A percentile compares a stretch with the other conserved stretches of the same genome.
These are phyloP conservation scores for Candida ascalaphidarum DNA, from an alignment of 805 yeast genomes.

Conservation along the genomic window DNA sequence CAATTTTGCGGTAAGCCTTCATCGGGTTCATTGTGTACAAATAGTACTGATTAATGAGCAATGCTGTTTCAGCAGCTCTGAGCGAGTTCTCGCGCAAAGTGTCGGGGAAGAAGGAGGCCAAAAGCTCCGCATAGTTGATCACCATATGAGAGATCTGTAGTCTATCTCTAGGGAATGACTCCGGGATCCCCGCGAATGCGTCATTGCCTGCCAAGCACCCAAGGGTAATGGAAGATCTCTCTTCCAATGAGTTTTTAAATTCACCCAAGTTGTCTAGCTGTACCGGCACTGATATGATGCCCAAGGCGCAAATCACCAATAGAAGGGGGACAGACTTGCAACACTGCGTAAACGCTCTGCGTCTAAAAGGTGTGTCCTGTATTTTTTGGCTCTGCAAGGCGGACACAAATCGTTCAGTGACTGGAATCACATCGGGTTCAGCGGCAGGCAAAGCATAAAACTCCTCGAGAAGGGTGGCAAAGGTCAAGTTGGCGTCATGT, in stretches of 20 bases:
- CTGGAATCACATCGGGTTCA: conserved; percentile 4
- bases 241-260: conserved; percentile 18
- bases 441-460: too few relatives aligned
- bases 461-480: conserved; percentile 9
- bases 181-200: conserved; percentile 3
- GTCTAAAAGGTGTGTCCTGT: conserved; percentile 10
- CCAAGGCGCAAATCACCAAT: conserved; percentile 22
- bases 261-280: conserved; percentile 24
- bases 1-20: conserved; percentile 15
- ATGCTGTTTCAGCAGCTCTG: conserved; percentile 10
- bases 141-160: conserved; percentile 12
- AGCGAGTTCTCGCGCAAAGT: conserved; percentile 8
- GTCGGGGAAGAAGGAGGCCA: conserved; percentile 14
- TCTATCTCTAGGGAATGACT: conserved; percentile 10
- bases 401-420: conserved; percentile 4
- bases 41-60: conserved; percentile 19
- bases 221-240: conserved; percentile 11
- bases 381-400: conserved; percentile 8
- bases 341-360: conserved; percentile 10
- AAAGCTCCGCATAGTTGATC: conserved; percentile 12
- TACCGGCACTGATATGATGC: conserved; percentile 20
- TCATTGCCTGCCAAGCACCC: conserved; percentile 10
- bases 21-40: conserved; percentile 17
- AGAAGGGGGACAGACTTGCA: conserved; percentile 18
- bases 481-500: conserved; percentile 11